Evolutionary conservation across 345 rosid species (phyloP).

Genomic region (Viola odorata): DNA sequence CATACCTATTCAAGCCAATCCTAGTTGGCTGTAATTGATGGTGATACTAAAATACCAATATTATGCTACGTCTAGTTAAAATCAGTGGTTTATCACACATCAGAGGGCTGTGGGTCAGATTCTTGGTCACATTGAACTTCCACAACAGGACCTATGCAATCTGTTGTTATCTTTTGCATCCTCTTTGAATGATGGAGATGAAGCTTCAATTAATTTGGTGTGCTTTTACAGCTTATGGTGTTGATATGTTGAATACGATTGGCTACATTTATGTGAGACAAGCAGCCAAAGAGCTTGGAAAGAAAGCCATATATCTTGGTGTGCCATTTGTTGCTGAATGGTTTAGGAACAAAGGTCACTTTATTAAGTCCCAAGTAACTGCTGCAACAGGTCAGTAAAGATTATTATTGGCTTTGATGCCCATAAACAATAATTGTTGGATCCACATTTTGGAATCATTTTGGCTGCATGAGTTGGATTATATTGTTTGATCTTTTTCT

Average conservation of each 20-base stretch:
- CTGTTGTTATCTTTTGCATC: background rate
- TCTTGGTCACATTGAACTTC: background rate
- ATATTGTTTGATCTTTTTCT: too few relatives aligned
- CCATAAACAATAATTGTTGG: conserved; percentile 6
- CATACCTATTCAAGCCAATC: too few relatives aligned
- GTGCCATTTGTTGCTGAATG: conserved; percentile 95
- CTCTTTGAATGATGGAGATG: background rate
- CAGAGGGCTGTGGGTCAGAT: background rate
- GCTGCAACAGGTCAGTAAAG: conserved; percentile 93
- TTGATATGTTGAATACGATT: conserved; percentile 87
- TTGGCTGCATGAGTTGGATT: too few relatives aligned
- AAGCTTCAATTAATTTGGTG: conserved; percentile 6
- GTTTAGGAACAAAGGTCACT: conserved; percentile 96
- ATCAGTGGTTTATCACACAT: too few relatives aligned
- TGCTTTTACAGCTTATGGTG: conserved; percentile 73
- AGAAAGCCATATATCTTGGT: conserved; percentile 75
- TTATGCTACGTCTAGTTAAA: too few relatives aligned
- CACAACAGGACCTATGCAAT: background rate
- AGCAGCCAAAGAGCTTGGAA: conserved; percentile 96
- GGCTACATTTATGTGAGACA: conserved; percentile 91
- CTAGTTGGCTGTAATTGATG: too few relatives aligned
- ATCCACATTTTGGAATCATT: background rate
- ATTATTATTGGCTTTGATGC: conserved; percentile 11
- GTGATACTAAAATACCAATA: too few relatives aligned
- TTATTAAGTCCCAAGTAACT: conserved; percentile 91